phyloP scores from a whole-genome alignment of 2,329 filamentous ascomycete species.

The Aspergillus brunneoviolaceus region DNA sequence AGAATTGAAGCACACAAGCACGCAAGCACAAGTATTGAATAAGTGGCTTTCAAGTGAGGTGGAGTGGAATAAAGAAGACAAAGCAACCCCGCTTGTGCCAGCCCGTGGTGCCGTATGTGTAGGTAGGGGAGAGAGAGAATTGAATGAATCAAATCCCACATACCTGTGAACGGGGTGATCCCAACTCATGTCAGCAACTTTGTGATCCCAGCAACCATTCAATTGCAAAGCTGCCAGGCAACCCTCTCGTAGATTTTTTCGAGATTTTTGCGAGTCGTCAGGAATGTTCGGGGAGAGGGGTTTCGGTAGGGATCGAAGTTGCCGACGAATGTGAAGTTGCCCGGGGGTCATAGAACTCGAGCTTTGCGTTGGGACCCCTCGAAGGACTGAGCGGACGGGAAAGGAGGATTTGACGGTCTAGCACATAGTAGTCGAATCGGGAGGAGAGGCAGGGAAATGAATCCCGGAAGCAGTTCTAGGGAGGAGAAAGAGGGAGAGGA shows the following conservation, averaged over 20 bases:
- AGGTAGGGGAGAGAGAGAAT: constrained; percentile 1
- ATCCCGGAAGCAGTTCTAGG: neutral
- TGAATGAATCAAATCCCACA: constrained; percentile 19
- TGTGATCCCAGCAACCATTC: constrained; percentile 40
- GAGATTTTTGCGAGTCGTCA: constrained; percentile 23
- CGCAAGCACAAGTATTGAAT: constrained; percentile 1
- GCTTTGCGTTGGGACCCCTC: constrained; percentile 15
- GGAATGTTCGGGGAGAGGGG: constrained; percentile 31
- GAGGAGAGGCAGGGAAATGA: constrained; percentile 1
- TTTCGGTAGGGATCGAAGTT: constrained; percentile 21
- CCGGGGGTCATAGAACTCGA: constrained; percentile 29
- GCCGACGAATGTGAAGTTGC: constrained; percentile 24
- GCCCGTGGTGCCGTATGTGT: constrained; percentile 6
- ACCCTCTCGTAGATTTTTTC: constrained; percentile 26
- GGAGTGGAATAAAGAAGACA: constrained; percentile 1
- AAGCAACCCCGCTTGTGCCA: constrained; percentile 14
- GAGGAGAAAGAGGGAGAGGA: neutral
- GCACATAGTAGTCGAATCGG: constrained; percentile 3
- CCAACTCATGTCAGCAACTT: constrained; percentile 48
- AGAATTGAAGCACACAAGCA: neutral
- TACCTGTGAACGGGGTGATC: constrained; percentile 49
- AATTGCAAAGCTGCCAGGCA: constrained; percentile 36
- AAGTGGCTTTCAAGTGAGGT: neutral
- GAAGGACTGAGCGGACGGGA: constrained; percentile 4
- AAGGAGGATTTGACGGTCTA: neutral